Base-by-base conservation (phyloP, 208 protist genomes). In the Wallacemonas sp. region DNA sequence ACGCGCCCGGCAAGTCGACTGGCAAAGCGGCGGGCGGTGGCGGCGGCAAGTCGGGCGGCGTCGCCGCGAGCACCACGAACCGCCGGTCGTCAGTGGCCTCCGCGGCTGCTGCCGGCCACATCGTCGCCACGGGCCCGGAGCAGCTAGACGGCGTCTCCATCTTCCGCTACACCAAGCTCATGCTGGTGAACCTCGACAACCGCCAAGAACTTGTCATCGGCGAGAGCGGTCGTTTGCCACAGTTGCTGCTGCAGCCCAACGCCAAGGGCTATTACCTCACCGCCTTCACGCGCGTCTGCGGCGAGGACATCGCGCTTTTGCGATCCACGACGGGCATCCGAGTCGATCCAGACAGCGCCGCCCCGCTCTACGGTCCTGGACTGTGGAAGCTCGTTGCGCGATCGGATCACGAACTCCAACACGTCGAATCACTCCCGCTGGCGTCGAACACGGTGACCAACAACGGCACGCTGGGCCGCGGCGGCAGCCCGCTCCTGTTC, bases 211-310 rank as follows among this genome's bases (percentile, higher is more conserved):
- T 52, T 38, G 43, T 43, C 11, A 43, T 75, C 0, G 88, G 88
- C 26, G 68, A 72, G 2, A 63, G 69, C 2, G 89, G 89, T 2
- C 78, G 74, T 11, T 66, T 95, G 21, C 71, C 83, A 23, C 66
- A 78, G 44, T 65, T 86, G 46, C 52, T 32, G 12, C 43, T 97
- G 23, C 61, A 81, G 27, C 81, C 88, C 12, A 93, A 94, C 74
- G 74, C 85, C 16, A 81, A 78, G 16, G 92, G 92, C 1, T 94
- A 93, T 68, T 61, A 95, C 17, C 43, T 97, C 24, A 78, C 93
- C 48, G 92, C 87, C 21, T 89, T 85, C 72, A 78, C 78, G 2
- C 33, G 62, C 17, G 71, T 89, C 24, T 78, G 80, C 5, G 36
- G 44, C 1, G 3, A 24, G 8, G 69, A 72, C 23, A 70, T 63